These are phyloP conservation scores for Penicillium silybi DNA, from an alignment of 495 filamentous ascomycete species.

Conservation along the genomic window DNA sequence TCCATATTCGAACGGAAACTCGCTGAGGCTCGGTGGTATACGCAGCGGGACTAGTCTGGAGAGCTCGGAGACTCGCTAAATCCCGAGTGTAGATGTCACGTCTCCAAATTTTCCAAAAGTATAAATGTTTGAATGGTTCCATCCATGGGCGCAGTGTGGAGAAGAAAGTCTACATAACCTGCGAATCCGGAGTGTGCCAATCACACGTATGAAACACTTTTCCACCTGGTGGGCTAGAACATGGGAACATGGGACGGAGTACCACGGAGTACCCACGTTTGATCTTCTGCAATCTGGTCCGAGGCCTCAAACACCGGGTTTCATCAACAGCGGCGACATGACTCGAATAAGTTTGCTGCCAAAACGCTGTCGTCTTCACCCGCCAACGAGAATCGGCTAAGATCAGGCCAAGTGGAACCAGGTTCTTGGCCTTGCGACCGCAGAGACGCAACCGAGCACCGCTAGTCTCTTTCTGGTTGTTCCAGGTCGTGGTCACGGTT, in stretches of 20 bases:
- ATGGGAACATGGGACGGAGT: too few species aligned
- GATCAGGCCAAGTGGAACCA: conserved; percentile 2
- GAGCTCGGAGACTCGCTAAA: neutral
- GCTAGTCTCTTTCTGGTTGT: conserved; percentile 6
- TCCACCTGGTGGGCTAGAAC: neutral
- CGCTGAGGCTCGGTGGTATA: neutral
- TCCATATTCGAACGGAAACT: conserved; percentile 3
- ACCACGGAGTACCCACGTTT: too few species aligned
- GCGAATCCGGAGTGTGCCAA: neutral
- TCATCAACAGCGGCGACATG: conserved; percentile 6
- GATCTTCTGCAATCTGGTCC: neutral
- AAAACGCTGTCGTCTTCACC: neutral
- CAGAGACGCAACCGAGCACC: neutral
- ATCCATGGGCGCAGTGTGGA: neutral
- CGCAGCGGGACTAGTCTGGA: neutral
- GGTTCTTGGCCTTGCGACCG: conserved; percentile 1
- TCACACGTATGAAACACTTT: neutral
- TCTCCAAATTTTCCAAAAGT: neutral
- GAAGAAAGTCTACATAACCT: conserved; percentile 1
- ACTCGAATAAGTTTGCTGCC: conserved; percentile 9
- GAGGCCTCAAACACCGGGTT: conserved; percentile 3
- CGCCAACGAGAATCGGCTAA: conserved; percentile 4
- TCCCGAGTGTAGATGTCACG: neutral
- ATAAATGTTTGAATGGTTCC: neutral
- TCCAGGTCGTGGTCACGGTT: conserved; percentile 5